Base-by-base conservation (phyloP, 1,284 basidiomycete genomes). In the Neolentinus lepideus region DNA sequence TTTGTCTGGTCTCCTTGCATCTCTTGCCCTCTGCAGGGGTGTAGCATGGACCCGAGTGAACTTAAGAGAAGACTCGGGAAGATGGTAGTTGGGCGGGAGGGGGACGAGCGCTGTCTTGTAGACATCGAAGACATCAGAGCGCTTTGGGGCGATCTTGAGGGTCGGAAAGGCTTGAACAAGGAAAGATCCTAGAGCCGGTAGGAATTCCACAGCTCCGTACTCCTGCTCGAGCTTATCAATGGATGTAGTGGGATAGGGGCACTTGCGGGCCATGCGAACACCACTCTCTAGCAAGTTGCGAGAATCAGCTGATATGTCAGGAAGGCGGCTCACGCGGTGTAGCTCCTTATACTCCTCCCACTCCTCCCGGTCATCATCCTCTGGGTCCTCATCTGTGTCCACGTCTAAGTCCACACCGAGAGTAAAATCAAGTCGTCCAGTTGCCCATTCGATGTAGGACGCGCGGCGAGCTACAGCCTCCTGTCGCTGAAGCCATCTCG, bases 401-500 rank as follows among this genome's bases (percentile, higher is more conserved):
- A 3, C 51, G 6, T 38, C 27, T 4, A 11, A 10, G 14, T 19
- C 21, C 38, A 47, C 16, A 22, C 38, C 16, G n/a, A 9, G n/a
- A n/a, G n/a, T 35, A n/a, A 43, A 21, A 43, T 43, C 16, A 4
- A n/a, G 8, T 16, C n/a, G 12, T 4, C 31, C 51, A 16, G 27
- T 43, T 16, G 31, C 25, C 55, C 55, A 56, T 6, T 53, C 33
- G 27, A 56, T 50, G 35, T 56, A 56, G 6, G 19, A 22, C 6
- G 27, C 26, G 10, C 9, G 51, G 3, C 27, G 4, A 29, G 21
- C 29, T 12, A 57, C 36, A 2, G 38, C 25, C 21, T 61, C 60
- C 19, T 38, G 68, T 66, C 62, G 62, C 64, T 57, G 66, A 61
- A 47, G 60, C 63, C 51, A 71, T 61, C n/a, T 62, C n/a, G 59